Base-by-base conservation (phyloP, 768 basidiomycete species). In the Mycena crocata region DNA sequence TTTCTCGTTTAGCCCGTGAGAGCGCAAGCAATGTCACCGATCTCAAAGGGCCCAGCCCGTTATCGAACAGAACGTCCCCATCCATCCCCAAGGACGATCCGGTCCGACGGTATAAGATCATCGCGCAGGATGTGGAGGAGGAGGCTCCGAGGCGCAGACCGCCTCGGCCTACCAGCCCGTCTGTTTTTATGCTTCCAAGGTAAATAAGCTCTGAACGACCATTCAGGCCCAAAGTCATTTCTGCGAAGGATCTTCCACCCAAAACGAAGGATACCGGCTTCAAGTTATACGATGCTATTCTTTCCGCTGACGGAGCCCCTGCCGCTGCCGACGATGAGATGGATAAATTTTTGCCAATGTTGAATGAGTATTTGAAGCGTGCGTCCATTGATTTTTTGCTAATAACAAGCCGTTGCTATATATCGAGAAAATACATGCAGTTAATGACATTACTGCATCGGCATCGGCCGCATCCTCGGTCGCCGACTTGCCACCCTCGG, bases 321-420 rank as follows among this genome's bases (percentile, higher is more conserved):
- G 76, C 78, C 14, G 72, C 76, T 37, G 62, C 81, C 7, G 90
- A 89, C 68, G 73, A 82, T 6, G 91, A 93, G 70, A 87, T 94
- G 81, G 92, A 90, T 59, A 92, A 91, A 59, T 93, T 94, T 72
- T 64, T 92, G 48, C 90, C 93, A 0, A 82, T 94, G 82, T 78
- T 94, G n/a, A 86, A 88, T 63, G 91, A 93, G 66, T 94, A 94
- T 76, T 83, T 89, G 56, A 89, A 78, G 66, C 67, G 93, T 92
- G 66, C 45, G 87, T 76, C 6, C 12, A 12, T 26, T 34, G 7
- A 21, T 24, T 23, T 32, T 32, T 24, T 23, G 4, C 26, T 21
- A 40, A 39, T 9, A 10, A 40, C 31, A 24, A 15, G 23, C 14
- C 31, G 13, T 34, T 40, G 12, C 8, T 24, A n/a, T n/a, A n/a